Base-by-base conservation (phyloP, 345 rosid genomes). In the Euphorbia peplus region DNA sequence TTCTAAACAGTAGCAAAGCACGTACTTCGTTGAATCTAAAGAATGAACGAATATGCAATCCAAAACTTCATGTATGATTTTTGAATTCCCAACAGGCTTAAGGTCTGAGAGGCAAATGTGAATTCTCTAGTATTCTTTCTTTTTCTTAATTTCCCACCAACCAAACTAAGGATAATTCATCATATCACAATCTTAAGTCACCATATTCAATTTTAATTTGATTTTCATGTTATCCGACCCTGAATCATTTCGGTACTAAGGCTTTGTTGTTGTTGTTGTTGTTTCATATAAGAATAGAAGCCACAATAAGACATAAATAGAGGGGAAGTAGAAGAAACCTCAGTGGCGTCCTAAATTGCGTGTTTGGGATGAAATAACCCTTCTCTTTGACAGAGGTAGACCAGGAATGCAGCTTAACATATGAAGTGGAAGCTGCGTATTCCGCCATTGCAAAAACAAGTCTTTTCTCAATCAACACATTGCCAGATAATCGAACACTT, bases 391-490 rank as follows among this genome's bases (percentile, higher is more conserved):
- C 66, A 6, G 72, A 69, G 63, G 50, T 63, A 18, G 63, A 56
- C 78, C 77, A 84, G 66, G 73, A n/a, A 46, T 63, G 82, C 60
- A 75, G 78, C 83, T 81, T 85, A 63, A 78, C 39, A 73, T 80
- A 85, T 35, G 77, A 74, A 19, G 82, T 72, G 11, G 80, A 80
- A 65, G 86, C 75, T 62, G 70, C 76, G 68, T 67, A 83, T 37
- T 79, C 82, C 46, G 86, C 91, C 96, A 88, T 90, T 72, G 78
- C 44, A 63, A 8, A 67, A 64, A 67, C 3, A 2, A 30, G 47
- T 15, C 60, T 18, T n/a, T n/a, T 47, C 9, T 66, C 50, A 50
- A 67, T 78, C 83, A 80, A 51, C 67, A 72, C 83, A 71, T 80
- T 57, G 51, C 54, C 46, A 10, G 18, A 41, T 55, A 25, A 35